Percentiles rank a stretch among this genome's conserved stretches.
Evolutionary conservation across 768 basidiomycete genomes (phyloP).

Genomic region (Lepiota venenata): DNA sequence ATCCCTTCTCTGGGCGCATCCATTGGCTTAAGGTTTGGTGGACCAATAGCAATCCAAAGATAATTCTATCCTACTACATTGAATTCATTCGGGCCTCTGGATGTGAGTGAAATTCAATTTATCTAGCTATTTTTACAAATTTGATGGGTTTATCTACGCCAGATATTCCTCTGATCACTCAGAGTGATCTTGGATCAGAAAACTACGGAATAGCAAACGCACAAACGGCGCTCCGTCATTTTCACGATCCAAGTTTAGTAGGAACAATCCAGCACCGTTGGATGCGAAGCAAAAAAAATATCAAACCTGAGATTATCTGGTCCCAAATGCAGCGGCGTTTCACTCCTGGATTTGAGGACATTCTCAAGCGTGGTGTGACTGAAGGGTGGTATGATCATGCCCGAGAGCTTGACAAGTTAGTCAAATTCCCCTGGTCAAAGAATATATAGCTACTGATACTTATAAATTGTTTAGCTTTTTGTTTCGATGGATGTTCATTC

Average conservation of each 20-base stretch:
- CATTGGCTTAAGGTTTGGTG: slow-evolving; percentile 41
- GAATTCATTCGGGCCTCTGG: slow-evolving; percentile 19
- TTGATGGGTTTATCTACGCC: slow-evolving; percentile 2
- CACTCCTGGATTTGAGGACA: too few relatives aligned
- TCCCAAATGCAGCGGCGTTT: too few relatives aligned
- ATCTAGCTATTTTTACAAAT: neutral
- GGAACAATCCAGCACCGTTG: too few relatives aligned
- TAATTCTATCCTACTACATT: slow-evolving; percentile 33
- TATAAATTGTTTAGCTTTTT: too few relatives aligned
- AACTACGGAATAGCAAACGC: slow-evolving; percentile 44
- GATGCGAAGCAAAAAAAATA: too few relatives aligned
- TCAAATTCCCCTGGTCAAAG: too few relatives aligned
- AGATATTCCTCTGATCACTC: slow-evolving; percentile 38
- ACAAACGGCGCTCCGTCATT: slow-evolving; percentile 35
- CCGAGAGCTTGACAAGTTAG: too few relatives aligned
- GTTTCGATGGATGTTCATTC: too few relatives aligned
- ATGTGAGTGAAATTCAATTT: slow-evolving; percentile 7
- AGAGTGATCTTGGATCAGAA: slow-evolving; percentile 41
- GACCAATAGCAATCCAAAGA: slow-evolving; percentile 33
- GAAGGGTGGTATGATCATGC: too few relatives aligned
- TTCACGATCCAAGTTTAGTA: slow-evolving; percentile 32
- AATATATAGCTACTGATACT: too few relatives aligned
- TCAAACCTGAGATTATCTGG: too few relatives aligned
- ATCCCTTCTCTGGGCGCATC: slow-evolving; percentile 30
- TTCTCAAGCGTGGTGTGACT: too few relatives aligned